These are phyloP conservation scores for Decorospora gaudefroyi DNA, from an alignment of 2,329 filamentous ascomycete species.

Conservation along the genomic window DNA sequence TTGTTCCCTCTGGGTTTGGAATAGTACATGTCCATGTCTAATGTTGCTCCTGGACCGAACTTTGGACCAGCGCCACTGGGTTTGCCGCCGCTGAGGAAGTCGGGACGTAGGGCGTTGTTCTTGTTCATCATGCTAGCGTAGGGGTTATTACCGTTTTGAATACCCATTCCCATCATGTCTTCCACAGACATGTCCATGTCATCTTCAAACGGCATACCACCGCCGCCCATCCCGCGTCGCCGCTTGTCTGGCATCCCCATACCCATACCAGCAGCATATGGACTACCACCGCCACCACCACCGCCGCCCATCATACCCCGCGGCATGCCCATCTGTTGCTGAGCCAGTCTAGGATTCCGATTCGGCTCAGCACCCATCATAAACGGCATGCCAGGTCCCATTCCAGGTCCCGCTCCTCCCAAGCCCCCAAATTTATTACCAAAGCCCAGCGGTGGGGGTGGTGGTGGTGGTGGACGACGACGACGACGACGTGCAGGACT, in stretches of 20 bases:
- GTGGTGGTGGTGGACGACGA: too few relatives aligned
- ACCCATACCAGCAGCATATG: conserved; percentile 8
- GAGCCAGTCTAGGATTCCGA: conserved; percentile 18
- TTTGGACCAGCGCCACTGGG: too few relatives aligned
- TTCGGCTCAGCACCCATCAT: conserved; percentile 3
- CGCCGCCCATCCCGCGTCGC: neutral
- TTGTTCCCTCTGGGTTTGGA: conserved; percentile 3
- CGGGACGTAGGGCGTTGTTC: conserved; percentile 6
- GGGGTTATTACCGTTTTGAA: conserved; percentile 17
- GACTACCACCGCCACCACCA: conserved; percentile 12
- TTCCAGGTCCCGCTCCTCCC: too few relatives aligned
- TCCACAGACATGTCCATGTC: conserved; percentile 16
- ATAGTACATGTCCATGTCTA: conserved; percentile 7
- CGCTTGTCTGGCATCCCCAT: conserved; percentile 14
- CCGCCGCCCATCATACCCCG: too few relatives aligned
- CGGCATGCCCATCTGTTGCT: conserved; percentile 12
- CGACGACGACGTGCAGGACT: too few relatives aligned
- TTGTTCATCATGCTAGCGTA: conserved; percentile 8
- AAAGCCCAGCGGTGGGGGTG: neutral
- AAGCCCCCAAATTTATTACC: too few relatives aligned
- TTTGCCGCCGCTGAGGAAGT: too few relatives aligned
- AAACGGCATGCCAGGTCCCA: conserved; percentile 4
- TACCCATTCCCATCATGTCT: conserved; percentile 7
- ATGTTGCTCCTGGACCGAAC: too few relatives aligned
- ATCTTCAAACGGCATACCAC: conserved; percentile 10